Percentiles rank a stretch among this genome's conserved stretches.
Conservation (phyloP, 2,329 filamentous ascomycete species). For the Lachnellula willkommii region DNA sequence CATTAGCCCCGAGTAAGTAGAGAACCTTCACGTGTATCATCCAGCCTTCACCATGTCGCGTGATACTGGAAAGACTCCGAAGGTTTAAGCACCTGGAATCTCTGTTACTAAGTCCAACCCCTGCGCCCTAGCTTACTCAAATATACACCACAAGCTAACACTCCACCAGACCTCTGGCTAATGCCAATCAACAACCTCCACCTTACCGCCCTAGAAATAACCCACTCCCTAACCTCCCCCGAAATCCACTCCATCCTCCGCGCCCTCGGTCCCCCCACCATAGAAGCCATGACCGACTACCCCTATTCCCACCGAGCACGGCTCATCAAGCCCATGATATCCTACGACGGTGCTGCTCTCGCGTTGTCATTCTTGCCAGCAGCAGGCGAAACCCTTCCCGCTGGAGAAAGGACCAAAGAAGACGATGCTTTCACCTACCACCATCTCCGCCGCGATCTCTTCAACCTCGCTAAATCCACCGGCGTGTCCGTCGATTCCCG, state of each 20-base stretch:
- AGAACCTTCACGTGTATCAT: background rate
- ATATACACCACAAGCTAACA: conserved; percentile 6
- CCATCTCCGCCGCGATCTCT: conserved; percentile 78
- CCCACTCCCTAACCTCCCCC: conserved; percentile 67
- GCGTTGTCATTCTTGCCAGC: conserved; percentile 85
- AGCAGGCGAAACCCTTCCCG: conserved; percentile 50
- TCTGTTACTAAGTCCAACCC: background rate
- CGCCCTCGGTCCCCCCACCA: conserved; percentile 45
- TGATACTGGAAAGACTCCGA: background rate
- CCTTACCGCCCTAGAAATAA: conserved; percentile 77
- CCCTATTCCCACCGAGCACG: conserved; percentile 63
- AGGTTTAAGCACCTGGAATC: background rate
- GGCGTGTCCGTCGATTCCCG: conserved; percentile 69
- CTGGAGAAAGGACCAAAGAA: conserved; percentile 30
- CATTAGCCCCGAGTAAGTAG: conserved; percentile 63
- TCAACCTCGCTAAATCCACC: conserved; percentile 51
- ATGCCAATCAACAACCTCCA: conserved; percentile 78
- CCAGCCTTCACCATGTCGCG: background rate
- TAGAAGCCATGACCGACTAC: conserved; percentile 59
- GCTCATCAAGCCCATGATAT: conserved; percentile 75
- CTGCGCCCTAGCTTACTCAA: background rate
- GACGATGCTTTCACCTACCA: conserved; percentile 79
- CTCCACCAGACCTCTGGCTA: conserved; percentile 66
- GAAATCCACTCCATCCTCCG: conserved; percentile 62
- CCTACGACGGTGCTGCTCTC: conserved; percentile 78